Conservation (phyloP, 192 early-diverging fungal species). For the Entomortierella chlamydospora region DNA sequence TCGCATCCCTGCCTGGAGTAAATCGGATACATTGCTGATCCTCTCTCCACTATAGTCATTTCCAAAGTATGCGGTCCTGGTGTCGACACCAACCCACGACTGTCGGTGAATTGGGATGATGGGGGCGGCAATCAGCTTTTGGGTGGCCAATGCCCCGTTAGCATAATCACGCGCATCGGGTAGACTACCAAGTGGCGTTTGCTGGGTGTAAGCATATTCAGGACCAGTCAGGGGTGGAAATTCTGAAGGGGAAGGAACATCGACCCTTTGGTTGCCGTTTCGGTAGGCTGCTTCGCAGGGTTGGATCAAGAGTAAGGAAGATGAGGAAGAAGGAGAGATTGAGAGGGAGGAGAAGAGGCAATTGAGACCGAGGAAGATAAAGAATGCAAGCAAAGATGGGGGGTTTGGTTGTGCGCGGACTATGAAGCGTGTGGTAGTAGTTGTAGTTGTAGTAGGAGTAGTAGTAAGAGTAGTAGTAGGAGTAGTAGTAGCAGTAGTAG, state of each 20-base stretch:
- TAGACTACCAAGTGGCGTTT: conserved; percentile 35
- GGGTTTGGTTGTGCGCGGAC: conserved; percentile 15
- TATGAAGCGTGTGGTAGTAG: background rate
- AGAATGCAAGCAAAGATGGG: conserved; percentile 16
- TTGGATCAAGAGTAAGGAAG: conserved; percentile 6
- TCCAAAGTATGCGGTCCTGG: conserved; percentile 37
- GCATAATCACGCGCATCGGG: conserved; percentile 21
- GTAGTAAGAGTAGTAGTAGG: too few relatives aligned
- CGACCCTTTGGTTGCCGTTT: conserved; percentile 32
- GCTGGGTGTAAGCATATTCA: conserved; percentile 21
- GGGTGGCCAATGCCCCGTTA: conserved; percentile 38
- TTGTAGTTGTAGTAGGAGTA: background rate
- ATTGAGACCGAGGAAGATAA: conserved; percentile 27
- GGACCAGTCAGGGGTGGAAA: conserved; percentile 18
- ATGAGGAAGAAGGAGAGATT: background rate
- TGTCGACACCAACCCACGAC: conserved; percentile 34
- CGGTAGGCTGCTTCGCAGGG: conserved; percentile 19
- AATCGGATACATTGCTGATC: conserved; percentile 18
- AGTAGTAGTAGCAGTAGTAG: too few relatives aligned
- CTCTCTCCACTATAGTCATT: conserved; percentile 28
- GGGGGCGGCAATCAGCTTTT: conserved; percentile 32
- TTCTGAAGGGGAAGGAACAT: conserved; percentile 33
- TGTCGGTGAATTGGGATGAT: conserved; percentile 38
- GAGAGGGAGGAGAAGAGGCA: conserved; percentile 25
- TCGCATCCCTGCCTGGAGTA: conserved; percentile 45